Base-by-base conservation (phyloP, 305 asterid genomes). In the Fraxinus nigra region DNA sequence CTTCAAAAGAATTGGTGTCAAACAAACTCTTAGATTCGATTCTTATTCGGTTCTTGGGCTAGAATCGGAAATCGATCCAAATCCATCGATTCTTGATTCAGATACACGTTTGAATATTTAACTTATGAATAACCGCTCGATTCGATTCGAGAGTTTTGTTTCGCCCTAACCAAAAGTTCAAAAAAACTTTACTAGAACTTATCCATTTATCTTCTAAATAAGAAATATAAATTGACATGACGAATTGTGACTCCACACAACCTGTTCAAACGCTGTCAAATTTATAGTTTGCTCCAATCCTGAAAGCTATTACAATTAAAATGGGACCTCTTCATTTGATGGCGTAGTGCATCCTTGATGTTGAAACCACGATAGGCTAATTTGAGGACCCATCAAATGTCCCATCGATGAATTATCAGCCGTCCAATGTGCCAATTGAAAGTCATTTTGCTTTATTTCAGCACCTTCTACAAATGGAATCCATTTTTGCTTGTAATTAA, bases 361-460 rank as follows among this genome's bases (percentile, higher is more conserved):
- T 75, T 59, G 85, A 87, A 74, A 61, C 83, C 78, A 73, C 75
- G 89, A 91, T 79, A 79, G 84, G 5, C 38, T 26, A 8, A 56
- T 83, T 79, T 79, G 79, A 76, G 89, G 90, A 32, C 83, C 90
- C 82, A 83, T 84, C 38, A 22, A 81, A 72, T 81, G 77, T 40
- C 65, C 79, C 81, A 63, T 83, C 85, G 77, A 81, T 79, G 72
- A 72, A 77, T 82, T 84, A 86, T 87, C 82, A 81, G 80, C 93
- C 94, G 89, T 89, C 85, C 89, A 89, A 78, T 85, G 79, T 86
- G 92, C 92, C 86, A 72, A 13, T 54, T 28, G 67, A 84, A 26
- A 82, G 78, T 14, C 76, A 69, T 40, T 5, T 65, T 32, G 9
- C 81, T 72, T 56, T 35, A 4, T 9, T 3, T 26, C 34, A 37